Evolutionary conservation across 2,329 filamentous ascomycete species (phyloP).

Genomic region (Fusarium abutilonis): DNA sequence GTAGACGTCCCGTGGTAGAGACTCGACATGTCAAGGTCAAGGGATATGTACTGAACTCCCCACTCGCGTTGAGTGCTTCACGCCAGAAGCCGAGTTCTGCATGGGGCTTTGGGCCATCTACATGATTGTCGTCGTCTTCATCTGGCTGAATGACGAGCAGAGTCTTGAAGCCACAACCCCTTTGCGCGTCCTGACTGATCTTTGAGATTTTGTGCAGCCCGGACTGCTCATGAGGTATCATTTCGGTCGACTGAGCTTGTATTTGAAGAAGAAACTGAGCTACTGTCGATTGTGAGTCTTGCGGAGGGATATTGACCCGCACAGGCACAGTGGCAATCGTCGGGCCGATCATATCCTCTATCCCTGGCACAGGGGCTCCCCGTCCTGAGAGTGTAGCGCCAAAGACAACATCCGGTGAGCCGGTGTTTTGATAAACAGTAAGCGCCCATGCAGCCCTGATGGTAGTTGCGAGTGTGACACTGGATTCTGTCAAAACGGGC

Average conservation of each 20-base stretch:
- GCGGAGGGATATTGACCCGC: constrained; percentile 23
- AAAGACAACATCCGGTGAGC: constrained; percentile 45
- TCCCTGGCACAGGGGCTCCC: constrained; percentile 35
- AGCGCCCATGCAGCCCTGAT: constrained; percentile 26
- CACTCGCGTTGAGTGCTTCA: constrained; percentile 4
- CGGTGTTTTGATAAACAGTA: constrained; percentile 12
- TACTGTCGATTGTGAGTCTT: neutral
- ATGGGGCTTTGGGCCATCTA: too few relatives aligned
- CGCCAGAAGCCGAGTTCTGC: constrained; percentile 1
- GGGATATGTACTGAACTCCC: constrained; percentile 10
- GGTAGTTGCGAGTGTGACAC: constrained; percentile 12
- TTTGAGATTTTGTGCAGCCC: constrained; percentile 24
- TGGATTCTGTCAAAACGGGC: constrained; percentile 1
- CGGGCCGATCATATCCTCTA: constrained; percentile 43
- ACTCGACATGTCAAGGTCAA: constrained; percentile 10
- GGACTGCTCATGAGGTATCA: constrained; percentile 29
- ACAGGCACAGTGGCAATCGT: constrained; percentile 45
- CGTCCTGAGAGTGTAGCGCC: constrained; percentile 42
- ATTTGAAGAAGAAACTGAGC: constrained; percentile 57
- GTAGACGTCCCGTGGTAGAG: constrained; percentile 3
- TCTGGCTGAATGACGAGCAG: constrained; percentile 26
- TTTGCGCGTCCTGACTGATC: neutral
- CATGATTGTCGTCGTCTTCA: constrained; percentile 2
- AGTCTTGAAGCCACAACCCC: constrained; percentile 14
- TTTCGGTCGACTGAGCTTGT: constrained; percentile 27